A percentile compares a stretch with the other conserved stretches of the same genome.
phyloP scores from a whole-genome alignment of 495 filamentous ascomycete species.

The Neurospora sp. region DNA sequence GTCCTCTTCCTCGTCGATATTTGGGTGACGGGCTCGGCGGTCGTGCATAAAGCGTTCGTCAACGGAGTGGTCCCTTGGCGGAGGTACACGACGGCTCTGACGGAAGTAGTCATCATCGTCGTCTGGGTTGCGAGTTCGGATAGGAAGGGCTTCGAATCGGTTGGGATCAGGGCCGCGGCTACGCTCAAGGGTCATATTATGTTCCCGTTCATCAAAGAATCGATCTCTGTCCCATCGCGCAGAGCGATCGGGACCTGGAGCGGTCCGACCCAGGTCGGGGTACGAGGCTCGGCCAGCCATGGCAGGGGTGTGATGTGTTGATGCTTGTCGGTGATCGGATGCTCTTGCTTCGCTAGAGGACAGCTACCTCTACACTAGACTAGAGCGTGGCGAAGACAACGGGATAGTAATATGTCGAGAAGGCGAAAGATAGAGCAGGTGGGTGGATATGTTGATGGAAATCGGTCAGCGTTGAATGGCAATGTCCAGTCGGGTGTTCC shows the following conservation, averaged over 20 bases:
- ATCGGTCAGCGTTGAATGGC: not conserved
- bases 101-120: conserved; percentile 19
- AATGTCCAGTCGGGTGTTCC: not conserved
- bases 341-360: not conserved
- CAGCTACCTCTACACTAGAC: not conserved
- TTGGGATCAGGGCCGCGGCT: conserved; percentile 26
- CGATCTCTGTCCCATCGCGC: conserved; percentile 37
- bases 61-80: conserved; percentile 20
- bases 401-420: not conserved
- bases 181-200: conserved; percentile 13
- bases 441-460: not conserved
- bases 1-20: conserved; percentile 33
- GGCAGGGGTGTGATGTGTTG: not conserved
- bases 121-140: conserved; percentile 3
- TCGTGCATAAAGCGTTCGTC: conserved; percentile 22
- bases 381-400: not conserved
- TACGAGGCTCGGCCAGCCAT: conserved; percentile 26
- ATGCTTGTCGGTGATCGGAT: not conserved
- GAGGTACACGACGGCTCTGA: conserved; percentile 5
- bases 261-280: conserved; percentile 21
- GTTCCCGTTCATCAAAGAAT: conserved; percentile 21
- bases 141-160: conserved; percentile 15
- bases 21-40: conserved; percentile 14
- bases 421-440: not conserved
- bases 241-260: conserved; percentile 19